A percentile compares a stretch with the other conserved stretches of the same genome.
These are phyloP conservation scores for Solanum virginianum DNA, from an alignment of 257 asterid genomes.

Conservation along the genomic window DNA sequence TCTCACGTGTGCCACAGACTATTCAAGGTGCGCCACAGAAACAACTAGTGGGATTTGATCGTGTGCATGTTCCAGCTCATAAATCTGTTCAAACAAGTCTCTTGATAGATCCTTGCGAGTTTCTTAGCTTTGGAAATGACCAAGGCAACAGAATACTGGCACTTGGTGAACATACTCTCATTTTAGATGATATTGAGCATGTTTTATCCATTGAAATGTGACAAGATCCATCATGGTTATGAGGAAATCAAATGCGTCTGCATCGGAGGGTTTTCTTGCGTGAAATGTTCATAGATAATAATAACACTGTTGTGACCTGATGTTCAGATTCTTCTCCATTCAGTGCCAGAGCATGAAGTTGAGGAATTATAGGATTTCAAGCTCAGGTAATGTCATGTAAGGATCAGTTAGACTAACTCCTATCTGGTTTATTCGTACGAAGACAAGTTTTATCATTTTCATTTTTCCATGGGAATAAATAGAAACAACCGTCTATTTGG, in stretches of 20 bases:
- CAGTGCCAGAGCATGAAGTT: neutral
- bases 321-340: neutral
- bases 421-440: neutral
- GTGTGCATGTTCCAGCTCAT: conserved; percentile 16
- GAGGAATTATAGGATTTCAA: neutral
- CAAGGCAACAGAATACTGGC: conserved; percentile 50
- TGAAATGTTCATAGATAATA: neutral
- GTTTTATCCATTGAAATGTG: conserved; percentile 31
- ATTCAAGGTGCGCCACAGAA: conserved; percentile 38
- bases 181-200: conserved; percentile 44
- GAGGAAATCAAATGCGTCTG: neutral
- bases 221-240: neutral
- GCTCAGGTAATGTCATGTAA: neutral
- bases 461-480: neutral
- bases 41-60: conserved; percentile 69
- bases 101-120: conserved; percentile 62
- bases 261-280: neutral
- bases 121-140: conserved; percentile 69
- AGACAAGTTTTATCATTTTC: neutral
- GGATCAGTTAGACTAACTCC: neutral
- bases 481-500: neutral
- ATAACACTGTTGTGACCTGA: neutral
- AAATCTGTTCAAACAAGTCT: conserved; percentile 28
- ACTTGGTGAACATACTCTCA: conserved; percentile 53
- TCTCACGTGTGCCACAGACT: conserved; percentile 19